A percentile compares a stretch with the other conserved stretches of the same genome.
These are phyloP conservation scores for Candida ascalaphidarum DNA, from an alignment of 805 yeast genomes.

Conservation along the genomic window DNA sequence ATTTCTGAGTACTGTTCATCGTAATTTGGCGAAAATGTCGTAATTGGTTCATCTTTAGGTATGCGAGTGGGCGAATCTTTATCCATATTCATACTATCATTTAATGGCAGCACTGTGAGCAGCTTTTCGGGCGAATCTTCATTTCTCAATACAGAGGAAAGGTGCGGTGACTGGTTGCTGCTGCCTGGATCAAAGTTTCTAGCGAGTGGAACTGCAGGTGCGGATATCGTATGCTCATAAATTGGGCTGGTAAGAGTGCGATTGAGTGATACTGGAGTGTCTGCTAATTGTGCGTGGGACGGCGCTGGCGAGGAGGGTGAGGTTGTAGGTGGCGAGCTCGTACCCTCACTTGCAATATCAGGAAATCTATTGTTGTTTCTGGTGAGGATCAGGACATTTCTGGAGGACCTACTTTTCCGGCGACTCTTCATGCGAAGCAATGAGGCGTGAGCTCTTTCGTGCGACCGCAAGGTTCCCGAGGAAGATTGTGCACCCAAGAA, in stretches of 20 bases:
- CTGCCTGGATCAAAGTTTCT: too few species aligned
- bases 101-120: too few species aligned
- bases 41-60: background rate
- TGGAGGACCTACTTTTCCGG: slow-evolving; percentile 37
- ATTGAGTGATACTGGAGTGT: too few species aligned
- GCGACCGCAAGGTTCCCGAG: slow-evolving; percentile 30
- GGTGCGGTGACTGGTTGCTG: too few species aligned
- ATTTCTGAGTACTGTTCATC: too few species aligned
- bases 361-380: slow-evolving; percentile 13
- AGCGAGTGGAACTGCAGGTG: too few species aligned
- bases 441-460: slow-evolving; percentile 61
- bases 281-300: too few species aligned
- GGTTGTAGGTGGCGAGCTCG: slow-evolving; percentile 8
- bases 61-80: background rate
- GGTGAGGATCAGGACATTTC: slow-evolving; percentile 18
- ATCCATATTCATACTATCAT: background rate
- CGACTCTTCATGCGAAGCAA: slow-evolving; percentile 52
- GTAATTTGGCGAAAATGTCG: too few species aligned
- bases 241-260: too few species aligned
- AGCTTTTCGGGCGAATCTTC: too few species aligned
- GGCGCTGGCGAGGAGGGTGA: background rate
- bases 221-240: too few species aligned
- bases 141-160: too few species aligned
- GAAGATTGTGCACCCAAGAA: slow-evolving; percentile 20
- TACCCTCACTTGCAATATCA: slow-evolving; percentile 9